These are phyloP conservation scores for Wickerhamiella spandovensis DNA, from an alignment of 805 yeast species.

Conservation along the genomic window DNA sequence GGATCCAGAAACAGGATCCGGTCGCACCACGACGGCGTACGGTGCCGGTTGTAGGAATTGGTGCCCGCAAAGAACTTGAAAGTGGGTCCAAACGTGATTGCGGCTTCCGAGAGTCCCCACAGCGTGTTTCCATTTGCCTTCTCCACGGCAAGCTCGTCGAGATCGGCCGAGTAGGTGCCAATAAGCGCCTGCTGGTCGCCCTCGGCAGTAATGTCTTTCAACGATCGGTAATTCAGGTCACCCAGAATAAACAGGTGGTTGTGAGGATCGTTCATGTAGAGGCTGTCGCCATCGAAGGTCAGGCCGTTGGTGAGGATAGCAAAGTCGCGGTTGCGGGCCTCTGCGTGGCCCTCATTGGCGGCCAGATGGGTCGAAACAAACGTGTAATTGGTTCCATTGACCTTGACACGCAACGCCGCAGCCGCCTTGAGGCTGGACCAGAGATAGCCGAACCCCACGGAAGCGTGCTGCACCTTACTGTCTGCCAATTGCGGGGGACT, in stretches of 20 bases:
- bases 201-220: slow-evolving; percentile 8
- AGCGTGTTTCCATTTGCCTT: slow-evolving; percentile 35
- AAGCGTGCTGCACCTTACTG: slow-evolving; percentile 11
- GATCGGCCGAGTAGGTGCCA: slow-evolving; percentile 18
- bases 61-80: slow-evolving; percentile 51
- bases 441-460: slow-evolving; percentile 34
- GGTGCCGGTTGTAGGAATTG: slow-evolving; percentile 37
- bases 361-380: slow-evolving; percentile 60
- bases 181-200: slow-evolving; percentile 5
- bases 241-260: slow-evolving; percentile 66
- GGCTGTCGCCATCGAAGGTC: slow-evolving; percentile 44
- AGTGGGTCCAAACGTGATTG: slow-evolving; percentile 62
- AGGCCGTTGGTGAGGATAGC: slow-evolving; percentile 37
- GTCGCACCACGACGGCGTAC: slow-evolving; percentile 88
- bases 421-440: slow-evolving; percentile 66
- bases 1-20: slow-evolving; percentile 51
- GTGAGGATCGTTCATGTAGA: slow-evolving; percentile 31
- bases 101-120: slow-evolving; percentile 51
- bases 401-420: slow-evolving; percentile 42
- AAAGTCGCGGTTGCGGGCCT: slow-evolving; percentile 41
- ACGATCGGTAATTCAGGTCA: slow-evolving; percentile 68
- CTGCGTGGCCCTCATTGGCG: slow-evolving; percentile 61
- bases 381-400: slow-evolving; percentile 33
- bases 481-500: slow-evolving; percentile 28
- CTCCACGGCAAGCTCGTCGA: slow-evolving; percentile 40